phyloP scores from a whole-genome alignment of 179 eudicot genomes.

The Spinacia oleracea region DNA sequence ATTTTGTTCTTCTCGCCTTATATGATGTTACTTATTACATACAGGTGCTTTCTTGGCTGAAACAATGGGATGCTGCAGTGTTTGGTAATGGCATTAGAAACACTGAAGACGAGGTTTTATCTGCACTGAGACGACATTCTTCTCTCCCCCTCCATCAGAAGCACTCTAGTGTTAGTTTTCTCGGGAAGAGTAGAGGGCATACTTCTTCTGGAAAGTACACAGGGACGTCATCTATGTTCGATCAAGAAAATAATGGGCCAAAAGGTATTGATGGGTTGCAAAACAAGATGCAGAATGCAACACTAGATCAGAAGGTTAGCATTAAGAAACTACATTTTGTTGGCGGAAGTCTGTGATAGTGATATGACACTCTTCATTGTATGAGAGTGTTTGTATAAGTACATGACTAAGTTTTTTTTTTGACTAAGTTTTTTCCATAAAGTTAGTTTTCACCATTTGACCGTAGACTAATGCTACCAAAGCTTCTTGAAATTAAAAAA shows the following conservation, averaged over 20 bases:
- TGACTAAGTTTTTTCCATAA: too few species aligned
- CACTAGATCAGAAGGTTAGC: constrained; percentile 88
- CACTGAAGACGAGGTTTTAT: constrained; percentile 81
- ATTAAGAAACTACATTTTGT: constrained; percentile 12
- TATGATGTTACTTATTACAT: constrained; percentile 15
- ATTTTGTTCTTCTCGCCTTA: constrained; percentile 5
- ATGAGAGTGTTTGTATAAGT: not conserved
- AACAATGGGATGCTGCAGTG: constrained; percentile 95
- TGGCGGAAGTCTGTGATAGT: constrained; percentile 1
- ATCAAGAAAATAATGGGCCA: constrained; percentile 41
- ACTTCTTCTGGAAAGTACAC: constrained; percentile 32
- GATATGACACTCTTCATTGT: not conserved
- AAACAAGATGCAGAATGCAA: constrained; percentile 53
- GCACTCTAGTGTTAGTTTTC: constrained; percentile 44
- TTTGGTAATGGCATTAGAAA: constrained; percentile 82
- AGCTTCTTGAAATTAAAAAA: not conserved
- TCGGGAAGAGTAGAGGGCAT: constrained; percentile 46
- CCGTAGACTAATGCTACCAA: not conserved
- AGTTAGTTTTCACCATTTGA: not conserved
- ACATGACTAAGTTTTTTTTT: not conserved
- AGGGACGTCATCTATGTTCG: constrained; percentile 31
- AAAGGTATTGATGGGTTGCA: constrained; percentile 43
- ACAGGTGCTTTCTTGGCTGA: constrained; percentile 94
- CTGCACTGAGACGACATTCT: constrained; percentile 82
- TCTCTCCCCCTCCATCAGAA: constrained; percentile 59